Base-by-base conservation (phyloP, 176 grass and related monocot species). In the Alopecurus myosuroides region DNA sequence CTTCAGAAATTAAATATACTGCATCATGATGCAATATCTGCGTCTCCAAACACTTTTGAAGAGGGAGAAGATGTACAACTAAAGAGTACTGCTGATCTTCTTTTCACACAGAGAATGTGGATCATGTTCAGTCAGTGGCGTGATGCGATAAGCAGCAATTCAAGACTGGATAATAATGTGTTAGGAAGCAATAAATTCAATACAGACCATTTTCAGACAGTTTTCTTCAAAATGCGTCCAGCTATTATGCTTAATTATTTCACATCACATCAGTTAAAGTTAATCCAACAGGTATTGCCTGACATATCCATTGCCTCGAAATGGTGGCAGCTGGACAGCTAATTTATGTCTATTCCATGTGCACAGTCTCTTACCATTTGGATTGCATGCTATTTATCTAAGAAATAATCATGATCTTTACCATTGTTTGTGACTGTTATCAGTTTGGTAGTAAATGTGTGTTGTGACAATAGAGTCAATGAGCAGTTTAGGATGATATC, bases 201-300 rank as follows among this genome's bases (percentile, higher is more conserved):
- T 45, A 25, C 49, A 70, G 50, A 68, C 70, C 88, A 93, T 76
- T 91, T 94, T 81, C 82, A 95, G 71, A 94, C 88, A 33, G 79
- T 88, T 79, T 98, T 94, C 79, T 98, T 93, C 84, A 98, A 94
- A 84, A 91, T 91, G 92, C 90, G 79, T 2, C 95, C 92, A 31
- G 90, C 92, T 79, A 20, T 95, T 67, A 66, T 88, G 35, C 90
- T 98, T 87, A 60, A 91, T 85, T 90, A 92, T 60, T 98, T 94
- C 64, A 90, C 82, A 29, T 91, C 95, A 7, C 92, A 94, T 86
- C 90, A 95, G 20, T 48, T 98, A 66, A 90, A 91, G 50, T 86
- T 98, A 86, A 95, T 98, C 84, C 88, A 75, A 82, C 81, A 81
- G 95, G 95, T 98, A 98, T 28, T 79, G 70, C 33, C 37, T 56